Evolutionary conservation across 1,139 yeast species (phyloP).

Genomic region (Trichomonascaceae sp.): DNA sequence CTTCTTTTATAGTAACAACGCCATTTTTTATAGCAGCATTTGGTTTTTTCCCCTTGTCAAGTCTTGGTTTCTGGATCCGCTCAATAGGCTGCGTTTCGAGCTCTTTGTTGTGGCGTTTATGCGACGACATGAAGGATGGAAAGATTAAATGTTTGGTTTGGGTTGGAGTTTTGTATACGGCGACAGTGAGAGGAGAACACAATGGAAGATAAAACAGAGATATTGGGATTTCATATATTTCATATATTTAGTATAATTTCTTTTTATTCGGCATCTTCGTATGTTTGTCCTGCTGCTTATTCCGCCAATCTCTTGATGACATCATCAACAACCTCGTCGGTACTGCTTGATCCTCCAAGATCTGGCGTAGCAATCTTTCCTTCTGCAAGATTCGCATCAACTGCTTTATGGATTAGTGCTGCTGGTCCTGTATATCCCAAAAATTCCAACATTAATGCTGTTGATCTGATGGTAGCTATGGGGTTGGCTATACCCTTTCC

Average conservation of each 20-base stretch:
- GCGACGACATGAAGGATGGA: neutral
- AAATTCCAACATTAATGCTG: constrained; percentile 95
- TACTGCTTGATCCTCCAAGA: constrained; percentile 81
- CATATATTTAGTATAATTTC: neutral
- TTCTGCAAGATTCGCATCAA: constrained; percentile 84
- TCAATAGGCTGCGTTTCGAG: neutral
- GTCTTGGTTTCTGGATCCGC: neutral
- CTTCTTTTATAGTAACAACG: neutral
- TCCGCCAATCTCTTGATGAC: constrained; percentile 48
- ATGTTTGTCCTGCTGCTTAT: no score
- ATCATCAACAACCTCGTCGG: constrained; percentile 82
- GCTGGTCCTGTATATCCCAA: constrained; percentile 90
- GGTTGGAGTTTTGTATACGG: neutral
- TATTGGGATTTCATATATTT: neutral
- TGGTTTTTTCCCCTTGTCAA: neutral
- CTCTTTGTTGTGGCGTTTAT: neutral
- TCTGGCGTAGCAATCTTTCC: constrained; percentile 86
- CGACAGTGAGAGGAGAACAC: neutral
- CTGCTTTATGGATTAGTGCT: constrained; percentile 86
- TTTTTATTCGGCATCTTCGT: neutral
- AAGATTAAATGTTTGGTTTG: neutral
- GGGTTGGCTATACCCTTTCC: constrained; percentile 95
- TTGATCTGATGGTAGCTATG: constrained; percentile 93
- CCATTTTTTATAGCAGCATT: neutral
- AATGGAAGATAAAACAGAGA: no score